Conservation (phyloP, 495 filamentous ascomycete species). For the Xylaria castorea region DNA sequence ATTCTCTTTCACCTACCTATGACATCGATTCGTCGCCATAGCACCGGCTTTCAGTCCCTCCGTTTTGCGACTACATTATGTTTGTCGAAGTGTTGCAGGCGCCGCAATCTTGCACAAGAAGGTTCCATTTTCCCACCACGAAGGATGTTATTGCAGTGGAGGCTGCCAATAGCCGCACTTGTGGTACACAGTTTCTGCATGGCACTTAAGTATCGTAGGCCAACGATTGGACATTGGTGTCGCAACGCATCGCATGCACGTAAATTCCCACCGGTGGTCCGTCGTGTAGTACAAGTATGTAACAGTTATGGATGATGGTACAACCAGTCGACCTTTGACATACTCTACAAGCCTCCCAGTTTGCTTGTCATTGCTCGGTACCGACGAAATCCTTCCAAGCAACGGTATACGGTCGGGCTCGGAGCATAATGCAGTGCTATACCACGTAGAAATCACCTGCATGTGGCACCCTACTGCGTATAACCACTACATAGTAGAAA, state of each 20-base stretch:
- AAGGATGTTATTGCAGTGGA: constrained; percentile 11
- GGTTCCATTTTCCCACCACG: background rate
- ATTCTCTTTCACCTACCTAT: background rate
- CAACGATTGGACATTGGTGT: constrained; percentile 14
- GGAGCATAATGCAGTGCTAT: background rate
- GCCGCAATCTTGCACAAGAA: constrained; percentile 5
- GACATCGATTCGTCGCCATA: background rate
- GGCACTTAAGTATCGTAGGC: constrained; percentile 17
- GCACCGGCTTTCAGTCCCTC: background rate
- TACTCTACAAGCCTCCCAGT: background rate
- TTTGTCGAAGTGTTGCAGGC: constrained; percentile 2
- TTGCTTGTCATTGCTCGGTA: constrained; percentile 1
- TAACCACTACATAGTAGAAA: background rate
- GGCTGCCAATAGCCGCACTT: background rate
- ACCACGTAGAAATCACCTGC: background rate
- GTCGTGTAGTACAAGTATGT: background rate
- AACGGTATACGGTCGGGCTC: background rate
- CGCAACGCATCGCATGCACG: constrained; percentile 17
- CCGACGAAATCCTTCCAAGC: background rate
- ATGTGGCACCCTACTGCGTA: background rate
- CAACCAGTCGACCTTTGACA: background rate
- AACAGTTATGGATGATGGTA: background rate
- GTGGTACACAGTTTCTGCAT: constrained; percentile 19
- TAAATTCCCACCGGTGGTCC: constrained; percentile 17
- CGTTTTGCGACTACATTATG: background rate